Percentiles rank a stretch among this genome's conserved stretches.
Evolutionary conservation across 768 basidiomycete genomes (phyloP).

Genomic region (Tremella yokohamensis): DNA sequence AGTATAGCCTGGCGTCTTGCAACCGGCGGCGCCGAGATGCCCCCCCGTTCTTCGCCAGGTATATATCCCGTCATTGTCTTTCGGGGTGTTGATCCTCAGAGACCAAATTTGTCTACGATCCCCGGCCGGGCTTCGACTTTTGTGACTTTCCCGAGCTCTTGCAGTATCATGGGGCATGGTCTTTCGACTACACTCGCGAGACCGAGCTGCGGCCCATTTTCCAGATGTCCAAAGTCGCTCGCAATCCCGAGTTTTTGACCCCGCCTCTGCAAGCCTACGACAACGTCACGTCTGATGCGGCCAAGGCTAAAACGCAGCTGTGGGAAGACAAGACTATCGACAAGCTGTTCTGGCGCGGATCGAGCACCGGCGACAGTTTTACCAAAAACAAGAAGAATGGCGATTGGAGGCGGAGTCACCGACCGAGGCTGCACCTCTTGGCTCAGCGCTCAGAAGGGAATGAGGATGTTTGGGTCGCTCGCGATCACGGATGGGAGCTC

Average conservation of each 20-base stretch:
- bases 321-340: slow-evolving; percentile 43
- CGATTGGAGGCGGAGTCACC: slow-evolving; percentile 21
- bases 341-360: slow-evolving; percentile 43
- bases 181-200: slow-evolving; percentile 33
- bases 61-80: no score
- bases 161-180: slow-evolving; percentile 30
- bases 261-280: slow-evolving; percentile 38
- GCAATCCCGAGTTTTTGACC: slow-evolving; percentile 45
- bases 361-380: slow-evolving; percentile 41
- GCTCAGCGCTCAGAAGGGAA: slow-evolving; percentile 41
- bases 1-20: background rate
- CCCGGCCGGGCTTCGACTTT: slow-evolving; percentile 36
- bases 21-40: slow-evolving; percentile 26
- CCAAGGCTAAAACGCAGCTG: slow-evolving; percentile 31
- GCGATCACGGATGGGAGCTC: slow-evolving; percentile 34
- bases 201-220: slow-evolving; percentile 46
- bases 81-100: background rate
- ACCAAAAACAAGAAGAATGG: slow-evolving; percentile 11
- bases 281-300: slow-evolving; percentile 12
- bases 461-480: slow-evolving; percentile 39
- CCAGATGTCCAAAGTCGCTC: slow-evolving; percentile 45
- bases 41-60: slow-evolving; percentile 22
- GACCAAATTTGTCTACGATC: slow-evolving; percentile 43
- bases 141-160: slow-evolving; percentile 40
- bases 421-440: slow-evolving; percentile 51